A percentile compares a stretch with the other conserved stretches of the same genome.
phyloP scores from a whole-genome alignment of 768 basidiomycete species.

The Russula earlei region DNA sequence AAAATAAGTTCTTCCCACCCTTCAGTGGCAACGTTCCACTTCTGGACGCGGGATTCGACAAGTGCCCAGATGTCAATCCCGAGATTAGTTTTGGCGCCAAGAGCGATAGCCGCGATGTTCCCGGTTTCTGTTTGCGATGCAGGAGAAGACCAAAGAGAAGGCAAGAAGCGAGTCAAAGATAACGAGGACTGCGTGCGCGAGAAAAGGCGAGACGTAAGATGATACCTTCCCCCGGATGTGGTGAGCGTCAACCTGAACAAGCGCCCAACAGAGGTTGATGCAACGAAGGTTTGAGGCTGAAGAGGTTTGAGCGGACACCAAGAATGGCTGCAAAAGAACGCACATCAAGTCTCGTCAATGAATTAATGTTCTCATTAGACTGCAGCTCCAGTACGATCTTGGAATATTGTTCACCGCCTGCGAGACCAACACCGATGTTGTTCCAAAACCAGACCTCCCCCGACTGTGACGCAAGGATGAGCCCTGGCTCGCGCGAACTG shows the following conservation, averaged over 20 bases:
- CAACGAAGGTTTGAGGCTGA: slow-evolving; percentile 57
- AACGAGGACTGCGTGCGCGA: slow-evolving; percentile 41
- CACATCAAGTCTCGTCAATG: slow-evolving; percentile 57
- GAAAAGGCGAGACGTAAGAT: slow-evolving; percentile 50
- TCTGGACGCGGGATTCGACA: slow-evolving; percentile 57
- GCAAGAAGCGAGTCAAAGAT: slow-evolving; percentile 35
- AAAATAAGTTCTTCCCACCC: slow-evolving; percentile 59
- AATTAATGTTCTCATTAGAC: slow-evolving; percentile 52
- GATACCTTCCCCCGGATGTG: slow-evolving; percentile 60
- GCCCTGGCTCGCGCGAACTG: slow-evolving; percentile 70
- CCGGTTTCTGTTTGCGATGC: slow-evolving; percentile 39
- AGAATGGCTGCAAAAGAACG: slow-evolving; percentile 23
- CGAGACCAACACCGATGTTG: slow-evolving; percentile 72
- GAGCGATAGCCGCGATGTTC: slow-evolving; percentile 56
- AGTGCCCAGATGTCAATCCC: slow-evolving; percentile 58
- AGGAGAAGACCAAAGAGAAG: slow-evolving; percentile 36
- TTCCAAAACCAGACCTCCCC: slow-evolving; percentile 85
- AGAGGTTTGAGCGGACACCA: background rate
- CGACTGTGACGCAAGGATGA: slow-evolving; percentile 62
- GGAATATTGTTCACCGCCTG: slow-evolving; percentile 63
- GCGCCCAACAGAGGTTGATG: slow-evolving; percentile 56
- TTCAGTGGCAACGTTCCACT: slow-evolving; percentile 58
- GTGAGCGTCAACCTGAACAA: slow-evolving; percentile 57
- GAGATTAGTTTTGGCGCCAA: slow-evolving; percentile 36
- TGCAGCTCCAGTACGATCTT: slow-evolving; percentile 41